Conservation (phyloP, 441 rosid species). For the Populus hybrid region DNA sequence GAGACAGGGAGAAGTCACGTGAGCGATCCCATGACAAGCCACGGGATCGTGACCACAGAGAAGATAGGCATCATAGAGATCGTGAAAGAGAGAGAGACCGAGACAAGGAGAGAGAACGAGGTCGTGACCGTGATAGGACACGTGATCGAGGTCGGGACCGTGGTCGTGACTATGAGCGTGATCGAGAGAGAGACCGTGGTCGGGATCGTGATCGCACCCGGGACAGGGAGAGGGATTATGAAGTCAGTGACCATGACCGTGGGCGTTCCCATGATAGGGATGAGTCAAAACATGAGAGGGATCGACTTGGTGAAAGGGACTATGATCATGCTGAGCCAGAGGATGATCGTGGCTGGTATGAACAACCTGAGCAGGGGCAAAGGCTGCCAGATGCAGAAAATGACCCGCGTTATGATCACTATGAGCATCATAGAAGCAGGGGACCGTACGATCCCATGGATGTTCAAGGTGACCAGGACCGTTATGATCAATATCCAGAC, state of each 20-base stretch:
- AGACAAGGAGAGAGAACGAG: slow-evolving; percentile 55
- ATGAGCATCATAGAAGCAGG: slow-evolving; percentile 51
- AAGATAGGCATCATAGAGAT: slow-evolving; percentile 77
- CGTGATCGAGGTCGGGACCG: slow-evolving; percentile 48
- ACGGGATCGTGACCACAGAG: slow-evolving; percentile 76
- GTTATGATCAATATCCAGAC: slow-evolving; percentile 59
- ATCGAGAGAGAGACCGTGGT: slow-evolving; percentile 44
- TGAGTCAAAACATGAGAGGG: slow-evolving; percentile 64
- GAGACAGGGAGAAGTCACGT: slow-evolving; percentile 66
- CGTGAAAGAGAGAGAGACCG: slow-evolving; percentile 65
- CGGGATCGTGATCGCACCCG: slow-evolving; percentile 42
- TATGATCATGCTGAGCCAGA: slow-evolving; percentile 52
- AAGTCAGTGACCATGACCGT: slow-evolving; percentile 51
- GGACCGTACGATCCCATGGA: slow-evolving; percentile 38
- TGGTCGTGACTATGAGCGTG: slow-evolving; percentile 44
- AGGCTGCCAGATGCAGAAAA: slow-evolving; percentile 41
- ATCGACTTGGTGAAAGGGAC: slow-evolving; percentile 49
- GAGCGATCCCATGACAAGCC: slow-evolving; percentile 71
- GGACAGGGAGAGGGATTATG: slow-evolving; percentile 65
- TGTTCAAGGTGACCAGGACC: slow-evolving; percentile 50
- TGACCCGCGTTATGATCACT: slow-evolving; percentile 44
- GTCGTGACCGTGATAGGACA: slow-evolving; percentile 36
- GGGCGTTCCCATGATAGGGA: slow-evolving; percentile 67
- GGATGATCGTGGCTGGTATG: slow-evolving; percentile 60
- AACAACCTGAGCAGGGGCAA: slow-evolving; percentile 42